Base-by-base conservation (phyloP, 2,329 filamentous ascomycete species). In the Teratosphaeria viscida region DNA sequence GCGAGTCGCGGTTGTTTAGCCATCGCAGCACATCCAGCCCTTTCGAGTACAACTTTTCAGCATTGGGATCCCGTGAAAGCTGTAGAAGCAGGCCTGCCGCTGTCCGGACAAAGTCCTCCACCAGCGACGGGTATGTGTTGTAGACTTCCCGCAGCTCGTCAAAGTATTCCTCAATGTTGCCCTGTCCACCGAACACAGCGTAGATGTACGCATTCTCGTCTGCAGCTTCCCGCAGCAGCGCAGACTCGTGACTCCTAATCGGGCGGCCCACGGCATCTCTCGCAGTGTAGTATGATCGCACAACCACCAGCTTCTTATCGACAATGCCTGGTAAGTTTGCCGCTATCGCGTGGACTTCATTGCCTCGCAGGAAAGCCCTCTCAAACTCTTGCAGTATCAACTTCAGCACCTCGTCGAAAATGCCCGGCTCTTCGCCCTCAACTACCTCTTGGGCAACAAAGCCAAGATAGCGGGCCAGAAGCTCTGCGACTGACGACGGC, bases 101-200 rank as follows among this genome's bases (percentile, higher is more conserved):
- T 27, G 85, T 83, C 32, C 82, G 82, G 70, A 99, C 83, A 64
- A 97, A 85, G 65, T 95, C 90, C 66, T 90, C 88, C 5, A 96
- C 85, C 66, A 99, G 95, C 32, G 88, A 88, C 12, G 89, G 87
- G 77, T 99, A 99, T 61, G 92, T 96, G 68, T 81, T 85, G 79
- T 92, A 92, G 60, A 97, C 84, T 74, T 95, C 88, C 59, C 94
- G 86, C 63, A 99, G 83, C 79, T 99, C 94, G 67, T 99, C 92
- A 70, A 99, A 99, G 77, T 99, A 99, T 77, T 99, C 95, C 76
- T 99, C 92, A 64, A 99, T 97, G 76, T 99, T 99, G 68, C 94
- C 94, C 75, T 99, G 94, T 6, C 94, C 94, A 61, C 94, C 94
- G 67, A 97, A 96, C 63, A 99, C 91, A 65, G 87, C 92, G 79